phyloP scores from a whole-genome alignment of 2,329 filamentous ascomycete species.

The Fusarium luffae region DNA sequence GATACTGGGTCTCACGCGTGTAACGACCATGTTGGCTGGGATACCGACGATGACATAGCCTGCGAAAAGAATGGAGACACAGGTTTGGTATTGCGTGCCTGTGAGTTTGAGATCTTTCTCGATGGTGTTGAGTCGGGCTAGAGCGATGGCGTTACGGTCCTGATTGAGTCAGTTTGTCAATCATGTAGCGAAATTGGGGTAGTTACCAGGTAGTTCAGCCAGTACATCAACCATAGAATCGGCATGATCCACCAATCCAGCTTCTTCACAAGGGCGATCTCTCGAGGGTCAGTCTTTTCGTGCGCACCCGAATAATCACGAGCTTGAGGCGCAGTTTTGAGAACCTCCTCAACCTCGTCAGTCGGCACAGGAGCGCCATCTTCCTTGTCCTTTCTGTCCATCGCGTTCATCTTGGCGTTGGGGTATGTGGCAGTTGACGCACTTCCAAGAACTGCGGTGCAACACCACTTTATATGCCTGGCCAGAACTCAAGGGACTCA shows the following conservation, averaged over 20 bases:
- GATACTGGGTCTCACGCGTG: slow-evolving; percentile 52
- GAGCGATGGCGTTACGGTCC: slow-evolving; percentile 59
- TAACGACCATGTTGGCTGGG: slow-evolving; percentile 57
- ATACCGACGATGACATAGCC: slow-evolving; percentile 59
- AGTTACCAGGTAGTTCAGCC: slow-evolving; percentile 52
- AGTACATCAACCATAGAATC: slow-evolving; percentile 52
- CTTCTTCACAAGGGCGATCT: slow-evolving; percentile 36
- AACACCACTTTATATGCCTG: not conserved
- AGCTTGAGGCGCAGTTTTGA: slow-evolving; percentile 7
- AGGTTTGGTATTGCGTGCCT: slow-evolving; percentile 46
- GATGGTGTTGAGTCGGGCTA: slow-evolving; percentile 51
- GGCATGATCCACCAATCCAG: slow-evolving; percentile 43
- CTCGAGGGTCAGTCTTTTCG: slow-evolving; percentile 32
- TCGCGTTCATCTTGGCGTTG: not conserved
- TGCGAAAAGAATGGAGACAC: slow-evolving; percentile 49
- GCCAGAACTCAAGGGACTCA: not conserved
- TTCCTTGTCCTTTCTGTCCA: not conserved
- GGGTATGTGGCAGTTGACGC: too few relatives aligned
- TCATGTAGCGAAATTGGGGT: fast-evolving
- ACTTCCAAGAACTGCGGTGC: not conserved
- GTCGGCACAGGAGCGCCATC: not conserved
- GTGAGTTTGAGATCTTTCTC: slow-evolving; percentile 45
- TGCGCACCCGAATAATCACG: slow-evolving; percentile 38
- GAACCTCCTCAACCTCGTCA: slow-evolving; percentile 19
- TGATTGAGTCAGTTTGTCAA: not conserved